Evolutionary conservation across 257 asterid genomes (phyloP), one percentile per base, ranked within the genome.

Genomic region (Solanum corneliomulleri): DNA sequence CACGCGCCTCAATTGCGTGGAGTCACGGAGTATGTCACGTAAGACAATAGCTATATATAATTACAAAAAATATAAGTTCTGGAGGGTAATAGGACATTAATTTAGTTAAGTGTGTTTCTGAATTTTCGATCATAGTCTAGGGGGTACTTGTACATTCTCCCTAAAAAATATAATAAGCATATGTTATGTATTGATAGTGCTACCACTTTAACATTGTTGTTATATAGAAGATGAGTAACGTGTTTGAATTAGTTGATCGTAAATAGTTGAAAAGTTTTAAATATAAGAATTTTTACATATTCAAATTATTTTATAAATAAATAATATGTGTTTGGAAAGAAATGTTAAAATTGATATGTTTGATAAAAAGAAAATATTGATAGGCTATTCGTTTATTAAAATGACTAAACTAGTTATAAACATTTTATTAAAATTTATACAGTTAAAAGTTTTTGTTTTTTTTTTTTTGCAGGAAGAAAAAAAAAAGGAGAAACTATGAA

Each of bases 11-110:
- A 33, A 33, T 4, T 33, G 35, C 1, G 35, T 33, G 5, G 5
- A 5, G 5, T 33, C 35, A 33, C 35, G 35, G 35, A 33, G 5
- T 33, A 5, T 33, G 35, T 1, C 35, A 33, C 35, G 35, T 33
- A 33, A 33, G 35, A 33, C 35, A 33, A 33, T 3, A 33, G 6
- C 35, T 33, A 33, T 33, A 33, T 33, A 33, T 33, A 33, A 33
- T 33, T 33, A 33, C 1, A 3, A 33, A 33, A 33, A 33, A 4
- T 33, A 4, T 33, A 33, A 33, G 35, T 33, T 33, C 5, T 33
- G 35, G 0, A 1, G 5, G 35, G 0, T 33, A 33, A 33, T 33
- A 33, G 1, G 0, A 33, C 0, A 1, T 33, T 33, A 33, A 1
- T 33, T 33, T 33, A 33, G 35, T 33, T 33, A 33, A 4, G 5